phyloP scores from a whole-genome alignment of 2,329 filamentous ascomycete species.

The Aspergillus sp. region DNA sequence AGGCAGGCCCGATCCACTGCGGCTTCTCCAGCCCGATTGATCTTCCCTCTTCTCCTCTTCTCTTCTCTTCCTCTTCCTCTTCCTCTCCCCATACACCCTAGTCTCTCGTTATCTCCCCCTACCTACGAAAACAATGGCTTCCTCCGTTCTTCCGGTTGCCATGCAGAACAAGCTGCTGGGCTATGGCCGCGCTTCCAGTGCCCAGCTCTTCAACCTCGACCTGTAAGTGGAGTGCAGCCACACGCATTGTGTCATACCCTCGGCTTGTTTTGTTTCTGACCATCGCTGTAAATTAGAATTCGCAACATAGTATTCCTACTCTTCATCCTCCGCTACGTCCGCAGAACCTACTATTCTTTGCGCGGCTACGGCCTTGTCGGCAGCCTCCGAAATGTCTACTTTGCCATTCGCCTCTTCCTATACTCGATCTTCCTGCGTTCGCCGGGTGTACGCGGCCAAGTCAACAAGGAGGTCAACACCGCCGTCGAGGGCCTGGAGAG shows the following conservation, averaged over 20 bases:
- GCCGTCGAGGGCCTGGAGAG: conserved; percentile 69
- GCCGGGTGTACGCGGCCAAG: conserved; percentile 76
- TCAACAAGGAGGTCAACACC: conserved; percentile 74
- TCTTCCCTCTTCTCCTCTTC: conserved; percentile 9
- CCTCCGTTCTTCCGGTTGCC: conserved; percentile 33
- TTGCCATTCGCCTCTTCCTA: conserved; percentile 57
- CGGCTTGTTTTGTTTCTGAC: no score
- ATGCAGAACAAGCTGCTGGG: conserved; percentile 37
- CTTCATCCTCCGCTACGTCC: conserved; percentile 75
- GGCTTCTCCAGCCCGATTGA: conserved; percentile 4
- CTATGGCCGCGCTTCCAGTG: conserved; percentile 23
- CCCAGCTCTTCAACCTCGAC: conserved; percentile 33
- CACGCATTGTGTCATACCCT: no score
- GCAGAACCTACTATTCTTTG: conserved; percentile 71
- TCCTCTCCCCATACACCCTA: conserved; percentile 5
- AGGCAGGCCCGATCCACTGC: conserved; percentile 1
- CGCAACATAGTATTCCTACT: conserved; percentile 83
- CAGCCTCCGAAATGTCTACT: conserved; percentile 65
- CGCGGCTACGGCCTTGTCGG: conserved; percentile 82
- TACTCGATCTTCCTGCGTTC: conserved; percentile 80
- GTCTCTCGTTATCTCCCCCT: conserved; percentile 4
- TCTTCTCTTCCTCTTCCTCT: conserved; percentile 6
- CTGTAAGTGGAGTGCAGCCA: conserved; percentile 25
- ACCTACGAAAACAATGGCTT: conserved; percentile 26
- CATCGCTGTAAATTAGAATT: no score